phyloP scores from a whole-genome alignment of 2,329 filamentous ascomycete species.

The Aspergillus udagawae region DNA sequence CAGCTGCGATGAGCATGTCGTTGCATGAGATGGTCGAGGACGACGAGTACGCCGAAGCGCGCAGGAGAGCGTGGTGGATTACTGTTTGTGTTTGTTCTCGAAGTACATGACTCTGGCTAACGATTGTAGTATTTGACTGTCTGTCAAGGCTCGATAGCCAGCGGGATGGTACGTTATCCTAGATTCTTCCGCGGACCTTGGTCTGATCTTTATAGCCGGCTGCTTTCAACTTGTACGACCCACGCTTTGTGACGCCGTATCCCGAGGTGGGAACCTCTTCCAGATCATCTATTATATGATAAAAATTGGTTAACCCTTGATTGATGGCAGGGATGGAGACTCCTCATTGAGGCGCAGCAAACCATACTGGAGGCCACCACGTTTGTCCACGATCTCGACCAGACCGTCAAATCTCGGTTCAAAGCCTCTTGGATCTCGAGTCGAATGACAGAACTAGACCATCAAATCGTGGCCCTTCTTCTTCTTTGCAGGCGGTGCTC shows the following conservation, averaged over 20 bases:
- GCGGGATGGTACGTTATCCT: constrained; percentile 40
- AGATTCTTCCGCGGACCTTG: background rate
- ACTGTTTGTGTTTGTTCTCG: constrained; percentile 11
- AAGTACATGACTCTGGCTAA: background rate
- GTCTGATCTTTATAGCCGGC: constrained; percentile 10
- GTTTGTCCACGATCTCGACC: constrained; percentile 19
- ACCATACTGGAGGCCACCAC: constrained; percentile 19
- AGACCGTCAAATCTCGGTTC: constrained; percentile 7
- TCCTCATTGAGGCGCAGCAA: constrained; percentile 23
- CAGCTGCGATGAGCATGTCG: constrained; percentile 22
- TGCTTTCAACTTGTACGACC: constrained; percentile 18
- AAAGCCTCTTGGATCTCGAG: constrained; percentile 14
- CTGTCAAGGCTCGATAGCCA: constrained; percentile 51
- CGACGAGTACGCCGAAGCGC: constrained; percentile 20
- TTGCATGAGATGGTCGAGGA: constrained; percentile 20
- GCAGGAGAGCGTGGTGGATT: constrained; percentile 29
- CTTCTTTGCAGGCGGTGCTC: constrained; percentile 7
- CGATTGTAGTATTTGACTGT: constrained; percentile 44
- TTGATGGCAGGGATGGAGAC: constrained; percentile 17
- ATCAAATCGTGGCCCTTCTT: constrained; percentile 13
- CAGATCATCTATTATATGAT: background rate
- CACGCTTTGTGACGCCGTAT: constrained; percentile 21
- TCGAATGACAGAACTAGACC: constrained; percentile 18
- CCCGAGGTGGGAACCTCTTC: constrained; percentile 8
- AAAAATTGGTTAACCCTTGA: background rate